phyloP scores from a whole-genome alignment of 495 filamentous ascomycete genomes.

The Pseudevernia furfuracea region DNA sequence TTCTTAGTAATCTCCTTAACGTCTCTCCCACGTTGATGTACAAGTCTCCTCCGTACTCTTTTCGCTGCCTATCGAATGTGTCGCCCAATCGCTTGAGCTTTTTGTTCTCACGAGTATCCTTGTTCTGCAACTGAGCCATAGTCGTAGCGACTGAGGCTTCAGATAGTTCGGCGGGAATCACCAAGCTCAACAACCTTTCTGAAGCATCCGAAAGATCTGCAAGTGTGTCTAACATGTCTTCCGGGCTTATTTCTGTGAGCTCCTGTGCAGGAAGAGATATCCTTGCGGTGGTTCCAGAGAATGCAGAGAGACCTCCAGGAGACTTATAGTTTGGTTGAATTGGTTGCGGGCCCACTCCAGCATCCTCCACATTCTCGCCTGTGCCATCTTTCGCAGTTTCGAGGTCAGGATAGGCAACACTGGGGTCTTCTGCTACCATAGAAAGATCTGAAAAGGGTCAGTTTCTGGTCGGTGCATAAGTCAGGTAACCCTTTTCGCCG shows the following conservation, averaged over 20 bases:
- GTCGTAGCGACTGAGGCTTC: slow-evolving; percentile 23
- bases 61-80: slow-evolving; percentile 25
- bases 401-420: slow-evolving; percentile 22
- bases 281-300: slow-evolving; percentile 39
- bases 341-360: not conserved
- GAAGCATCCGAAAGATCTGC: slow-evolving; percentile 29
- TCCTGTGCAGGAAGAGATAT: slow-evolving; percentile 33
- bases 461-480: not conserved
- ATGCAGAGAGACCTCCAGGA: slow-evolving; percentile 31
- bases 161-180: slow-evolving; percentile 27
- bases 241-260: slow-evolving; percentile 28
- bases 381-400: not conserved
- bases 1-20: slow-evolving; percentile 27
- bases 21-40: slow-evolving; percentile 29
- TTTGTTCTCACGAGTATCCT: slow-evolving; percentile 29
- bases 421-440: slow-evolving; percentile 30
- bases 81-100: slow-evolving; percentile 24
- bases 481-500: not conserved
- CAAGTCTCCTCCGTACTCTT: slow-evolving; percentile 26
- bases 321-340: slow-evolving; percentile 23
- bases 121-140: slow-evolving; percentile 28
- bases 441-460: slow-evolving; percentile 29
- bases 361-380: slow-evolving; percentile 11
- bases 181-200: slow-evolving; percentile 28
- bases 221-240: slow-evolving; percentile 30